Evolutionary conservation across 176 grass and related monocot species (phyloP).

Genomic region (Rhipidocladum racemiflorum): DNA sequence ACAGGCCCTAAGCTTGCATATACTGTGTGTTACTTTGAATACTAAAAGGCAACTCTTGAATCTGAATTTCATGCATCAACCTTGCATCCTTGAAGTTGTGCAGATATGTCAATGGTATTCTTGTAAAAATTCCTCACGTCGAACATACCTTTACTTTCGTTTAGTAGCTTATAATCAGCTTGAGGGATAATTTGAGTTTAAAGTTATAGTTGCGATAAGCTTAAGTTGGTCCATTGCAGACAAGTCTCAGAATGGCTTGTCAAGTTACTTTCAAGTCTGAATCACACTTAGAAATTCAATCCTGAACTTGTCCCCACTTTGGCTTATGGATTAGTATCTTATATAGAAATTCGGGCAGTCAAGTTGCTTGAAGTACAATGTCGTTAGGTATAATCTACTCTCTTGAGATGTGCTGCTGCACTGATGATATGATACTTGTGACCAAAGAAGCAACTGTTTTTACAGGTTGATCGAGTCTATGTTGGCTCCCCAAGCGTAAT

Average conservation of each 20-base stretch:
- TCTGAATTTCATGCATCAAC: not conserved
- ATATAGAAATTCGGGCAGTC: not conserved
- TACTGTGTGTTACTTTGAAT: not conserved
- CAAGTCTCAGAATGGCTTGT: not conserved
- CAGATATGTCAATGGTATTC: not conserved
- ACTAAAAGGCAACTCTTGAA: not conserved
- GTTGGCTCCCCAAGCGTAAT: slow-evolving; percentile 78
- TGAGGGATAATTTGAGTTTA: not conserved
- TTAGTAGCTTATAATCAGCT: not conserved
- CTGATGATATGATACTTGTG: not conserved
- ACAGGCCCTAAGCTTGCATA: not conserved
- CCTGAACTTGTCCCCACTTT: not conserved
- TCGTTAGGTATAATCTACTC: not conserved
- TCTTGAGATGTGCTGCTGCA: not conserved
- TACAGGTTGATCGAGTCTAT: slow-evolving; percentile 85
- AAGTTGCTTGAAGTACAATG: not conserved
- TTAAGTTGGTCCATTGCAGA: not conserved
- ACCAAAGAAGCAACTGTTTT: not conserved
- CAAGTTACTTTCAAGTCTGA: not conserved
- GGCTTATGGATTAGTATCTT: not conserved
- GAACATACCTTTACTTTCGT: not conserved
- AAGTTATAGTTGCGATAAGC: not conserved
- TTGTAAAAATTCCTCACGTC: not conserved
- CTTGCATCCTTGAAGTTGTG: not conserved
- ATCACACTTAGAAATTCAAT: not conserved